Base-by-base conservation (phyloP, 805 yeast genomes). In the Jamesozyma hellenica region DNA sequence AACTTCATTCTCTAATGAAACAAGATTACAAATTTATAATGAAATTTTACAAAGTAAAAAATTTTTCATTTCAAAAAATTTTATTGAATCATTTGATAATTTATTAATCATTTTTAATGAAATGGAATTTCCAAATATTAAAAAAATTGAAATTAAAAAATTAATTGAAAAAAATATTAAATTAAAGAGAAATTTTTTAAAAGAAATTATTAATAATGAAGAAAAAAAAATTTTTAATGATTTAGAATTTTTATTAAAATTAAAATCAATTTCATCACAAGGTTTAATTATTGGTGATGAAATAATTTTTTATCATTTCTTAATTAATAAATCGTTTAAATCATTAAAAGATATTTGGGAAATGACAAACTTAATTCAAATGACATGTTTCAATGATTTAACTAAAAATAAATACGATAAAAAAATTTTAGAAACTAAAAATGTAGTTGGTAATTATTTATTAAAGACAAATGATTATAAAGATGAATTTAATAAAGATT, bases 51-150 rank as follows among this genome's bases (percentile, higher is more conserved):
- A 58, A 40, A 49, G 57, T 35, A 47, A 48, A 14, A 44, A 30
- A 11, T 45, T 45, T 19, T 37, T 51, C n/a, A 48, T 56, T 4
- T 44, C 58, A 47, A 41, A 31, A 34, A 49, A 40, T 36, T 53
- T 46, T 40, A 47, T 68, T 21, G 65, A 74, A 36, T 55, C 65
- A 14, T 67, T 58, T 46, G 64, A 64, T 32, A 68, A 67, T 32
- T 39, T 63, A 12, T 55, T 51, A 29, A 41, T 56, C 15, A 61
- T 66, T 36, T 39, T 58, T 10, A 36, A 51, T 9, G 42, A 47
- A 28, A 58, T 60, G 46, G 53, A 54, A 14, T 53, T 61, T 34
- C 64, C 66, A 3, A 40, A 45, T 4, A 50, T 52, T 13, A 61
- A 61, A 39, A 48, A 52, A 28, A 41, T 40, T 2, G 66, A 64